Evolutionary conservation across 805 yeast species (phyloP), one percentile per base, ranked within the genome.

Genomic region (Saccharomycopsis sp.): DNA sequence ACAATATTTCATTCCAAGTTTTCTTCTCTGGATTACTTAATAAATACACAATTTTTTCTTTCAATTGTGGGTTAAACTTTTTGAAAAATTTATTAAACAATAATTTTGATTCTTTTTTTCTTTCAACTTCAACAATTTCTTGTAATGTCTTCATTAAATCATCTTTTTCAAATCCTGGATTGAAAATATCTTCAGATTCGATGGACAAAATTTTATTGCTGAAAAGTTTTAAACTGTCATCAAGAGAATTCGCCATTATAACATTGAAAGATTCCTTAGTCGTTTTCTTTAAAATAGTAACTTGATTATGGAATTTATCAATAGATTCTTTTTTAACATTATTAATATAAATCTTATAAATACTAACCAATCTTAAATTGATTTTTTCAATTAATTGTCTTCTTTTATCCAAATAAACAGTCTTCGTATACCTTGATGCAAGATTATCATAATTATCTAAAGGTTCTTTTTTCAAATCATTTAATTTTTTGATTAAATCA

Each of bases 351-450:
- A 60, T 53, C 2, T 64, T 63, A 50, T 74, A 71, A 4, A 81
- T 57, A 19, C 67, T 68, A 29, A 59, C 54, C 21, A 81, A 59
- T 47, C 66, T 67, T 0, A 57, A 52, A 52, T 77, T 74, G 36
- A 88, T 64, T 44, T 72, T 73, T 7, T 60, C 60, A 2, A 56
- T 47, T 42, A 93, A 67, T 11, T 65, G 68, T 1, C 50, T 54
- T 45, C 82, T 72, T 58, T 82, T 82, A 43, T 79, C 81, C 34
- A 67, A 57, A 59, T 84, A 93, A 2, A 89, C 94, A 2, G 71
- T 48, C 31, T 67, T 61, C 41, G 77, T 71, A 59, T 93, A 93
- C 45, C 88, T 77, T 1, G 93, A 72, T 1, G 97, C 98, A 46
- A 72, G 70, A 3, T 66, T 55, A 57, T 87, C 95, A 60, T 77